Base-by-base conservation (phyloP, 2,329 filamentous ascomycete species). In the Canariomyces notabilis region DNA sequence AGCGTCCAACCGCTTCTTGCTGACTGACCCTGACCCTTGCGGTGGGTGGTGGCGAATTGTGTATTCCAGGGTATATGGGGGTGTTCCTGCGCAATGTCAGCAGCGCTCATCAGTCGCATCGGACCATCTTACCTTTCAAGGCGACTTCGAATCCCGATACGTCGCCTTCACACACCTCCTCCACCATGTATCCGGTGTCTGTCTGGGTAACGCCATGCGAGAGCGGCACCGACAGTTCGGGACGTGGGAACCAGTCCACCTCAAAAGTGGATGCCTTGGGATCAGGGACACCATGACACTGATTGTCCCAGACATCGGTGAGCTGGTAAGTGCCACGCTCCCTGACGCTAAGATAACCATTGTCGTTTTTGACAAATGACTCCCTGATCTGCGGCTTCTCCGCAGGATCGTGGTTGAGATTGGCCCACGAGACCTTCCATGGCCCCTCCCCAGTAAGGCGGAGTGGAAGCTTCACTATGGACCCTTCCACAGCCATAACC, bases 111-210 rank as follows among this genome's bases (percentile, higher is more conserved):
- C 7, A 43, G 9, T 9, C 9, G 4, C 20, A 19, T 22, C 2
- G 9, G 36, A 11, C 23, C 16, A 37, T 19, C 75, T 68, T 77
- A 79, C 89, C 91, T 62, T 79, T 79, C 51, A 98, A 76, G 35
- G 77, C 76, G 43, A 98, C 72, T 59, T 96, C 89, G 45, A 96
- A 82, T 3, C 83, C 82, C 64, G 96, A 91, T 59, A 95, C 86
- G 51, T 97, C 91, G 22, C 91, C 91, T 69, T 98, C 90, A 61
- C 93, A 98, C 22, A 98, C 84, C 50, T 90, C 83, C 34, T 82
- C 77, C 66, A 94, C 94, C 56, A 82, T 63, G 61, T 83, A 86
- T 26, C 74, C 73, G 21, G 73, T 71, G 7, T 70, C 71, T 14
- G 73, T 70, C 29, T 74, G 66, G 9, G 71, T 71, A 37, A 87